Percentiles rank a stretch among this genome's conserved stretches.
Evolutionary conservation across 305 asterid genomes (phyloP).

Genomic region (Fraxinus dipetala): DNA sequence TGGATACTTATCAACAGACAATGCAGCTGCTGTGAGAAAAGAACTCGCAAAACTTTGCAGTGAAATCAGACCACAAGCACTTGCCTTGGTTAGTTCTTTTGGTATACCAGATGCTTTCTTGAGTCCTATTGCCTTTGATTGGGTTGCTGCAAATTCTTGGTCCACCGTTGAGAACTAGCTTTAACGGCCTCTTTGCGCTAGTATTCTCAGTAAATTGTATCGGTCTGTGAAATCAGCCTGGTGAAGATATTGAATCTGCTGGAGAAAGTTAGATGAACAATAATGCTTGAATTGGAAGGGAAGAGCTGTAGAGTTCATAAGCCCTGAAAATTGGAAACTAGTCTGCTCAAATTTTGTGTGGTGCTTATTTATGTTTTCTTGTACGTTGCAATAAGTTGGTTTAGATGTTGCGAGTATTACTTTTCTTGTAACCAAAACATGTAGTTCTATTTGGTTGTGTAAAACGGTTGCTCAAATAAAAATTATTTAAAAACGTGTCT

Average conservation of each 20-base stretch:
- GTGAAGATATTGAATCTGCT: neutral
- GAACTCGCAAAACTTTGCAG: conserved; percentile 70
- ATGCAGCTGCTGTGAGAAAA: conserved; percentile 68
- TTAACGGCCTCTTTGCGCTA: neutral
- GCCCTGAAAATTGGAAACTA: neutral
- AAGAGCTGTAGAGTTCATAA: neutral
- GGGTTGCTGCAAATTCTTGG: neutral
- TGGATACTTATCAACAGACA: conserved; percentile 60
- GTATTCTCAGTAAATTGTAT: neutral
- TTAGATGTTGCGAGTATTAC: neutral
- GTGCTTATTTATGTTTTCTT: neutral
- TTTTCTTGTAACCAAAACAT: neutral
- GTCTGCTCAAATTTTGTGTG: too few species aligned
- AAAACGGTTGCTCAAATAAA: neutral
- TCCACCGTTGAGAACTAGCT: neutral
- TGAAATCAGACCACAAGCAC: conserved; percentile 83
- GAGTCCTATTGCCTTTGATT: conserved; percentile 46
- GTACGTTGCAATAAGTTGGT: neutral
- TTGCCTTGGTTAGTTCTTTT: conserved; percentile 66
- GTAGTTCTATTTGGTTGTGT: neutral
- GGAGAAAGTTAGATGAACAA: neutral
- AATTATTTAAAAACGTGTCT: neutral
- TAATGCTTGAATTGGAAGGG: neutral
- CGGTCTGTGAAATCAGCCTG: neutral
- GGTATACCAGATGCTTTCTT: conserved; percentile 94